Evolutionary conservation across 176 grass and related monocot species (phyloP).

Genomic region (Elaeis guineensis): DNA sequence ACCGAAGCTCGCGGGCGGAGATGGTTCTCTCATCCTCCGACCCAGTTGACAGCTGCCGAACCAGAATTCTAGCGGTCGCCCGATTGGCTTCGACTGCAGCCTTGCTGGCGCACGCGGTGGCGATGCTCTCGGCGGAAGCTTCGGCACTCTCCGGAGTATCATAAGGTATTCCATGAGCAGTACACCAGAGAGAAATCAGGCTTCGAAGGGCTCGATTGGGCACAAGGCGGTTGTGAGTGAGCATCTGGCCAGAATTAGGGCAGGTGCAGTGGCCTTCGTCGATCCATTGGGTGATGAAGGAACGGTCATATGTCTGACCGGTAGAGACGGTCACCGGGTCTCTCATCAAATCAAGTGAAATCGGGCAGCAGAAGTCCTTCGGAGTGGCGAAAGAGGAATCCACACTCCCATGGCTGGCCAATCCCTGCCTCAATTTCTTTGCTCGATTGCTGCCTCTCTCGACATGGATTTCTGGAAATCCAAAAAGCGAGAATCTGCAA

Average conservation of each 20-base stretch:
- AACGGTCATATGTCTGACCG: constrained; percentile 85
- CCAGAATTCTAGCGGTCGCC: constrained; percentile 60
- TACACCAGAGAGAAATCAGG: constrained; percentile 87
- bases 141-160: constrained; percentile 56
- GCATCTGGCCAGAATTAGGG: constrained; percentile 68
- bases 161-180: constrained; percentile 54
- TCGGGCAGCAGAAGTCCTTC: constrained; percentile 94
- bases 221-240: constrained; percentile 48
- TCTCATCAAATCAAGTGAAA: constrained; percentile 82
- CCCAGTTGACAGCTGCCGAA: constrained; percentile 34
- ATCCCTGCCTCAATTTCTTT: background rate
- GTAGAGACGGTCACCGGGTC: constrained; percentile 81
- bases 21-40: constrained; percentile 42
- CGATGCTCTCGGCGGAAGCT: constrained; percentile 40
- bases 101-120: constrained; percentile 56
- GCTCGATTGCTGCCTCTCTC: background rate
- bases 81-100: constrained; percentile 58
- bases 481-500: constrained; percentile 69
- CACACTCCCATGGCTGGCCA: constrained; percentile 30
- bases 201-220: constrained; percentile 53
- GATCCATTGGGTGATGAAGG: constrained; percentile 89
- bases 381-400: constrained; percentile 63
- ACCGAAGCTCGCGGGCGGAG: constrained; percentile 61
- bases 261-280: constrained; percentile 88
- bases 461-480: constrained; percentile 21